Evolutionary conservation across 495 filamentous ascomycete species (phyloP).

Genomic region (Daldinia concentrica): DNA sequence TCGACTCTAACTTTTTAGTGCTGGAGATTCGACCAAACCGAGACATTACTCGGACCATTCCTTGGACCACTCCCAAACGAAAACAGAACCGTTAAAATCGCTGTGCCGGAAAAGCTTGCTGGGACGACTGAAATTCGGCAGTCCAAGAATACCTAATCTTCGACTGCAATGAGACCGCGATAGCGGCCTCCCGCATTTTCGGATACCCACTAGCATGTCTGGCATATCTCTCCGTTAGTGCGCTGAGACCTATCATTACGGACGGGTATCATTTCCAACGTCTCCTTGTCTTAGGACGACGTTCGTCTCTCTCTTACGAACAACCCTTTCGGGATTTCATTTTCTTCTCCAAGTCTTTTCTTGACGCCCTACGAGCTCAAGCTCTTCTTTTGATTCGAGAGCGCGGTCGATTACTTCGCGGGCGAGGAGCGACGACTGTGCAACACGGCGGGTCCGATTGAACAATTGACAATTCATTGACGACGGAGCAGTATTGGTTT

Average conservation of each 20-base stretch:
- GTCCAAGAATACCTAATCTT: constrained; percentile 14
- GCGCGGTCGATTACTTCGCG: constrained; percentile 63
- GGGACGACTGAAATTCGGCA: constrained; percentile 10
- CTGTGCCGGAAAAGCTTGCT: constrained; percentile 23
- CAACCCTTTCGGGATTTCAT: constrained; percentile 18
- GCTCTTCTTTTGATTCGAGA: constrained; percentile 33
- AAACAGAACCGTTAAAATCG: constrained; percentile 2
- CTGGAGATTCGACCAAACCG: constrained; percentile 24
- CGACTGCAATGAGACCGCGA: constrained; percentile 32
- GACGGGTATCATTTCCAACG: constrained; percentile 25
- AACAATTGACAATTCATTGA: constrained; percentile 47
- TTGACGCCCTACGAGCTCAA: constrained; percentile 17
- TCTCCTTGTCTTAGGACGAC: constrained; percentile 23
- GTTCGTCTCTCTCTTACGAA: constrained; percentile 34
- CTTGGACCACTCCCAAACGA: constrained; percentile 7
- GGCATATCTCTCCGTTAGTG: constrained; percentile 32
- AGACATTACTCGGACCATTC: constrained; percentile 29
- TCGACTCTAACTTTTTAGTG: constrained; percentile 7
- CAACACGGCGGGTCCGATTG: constrained; percentile 54
- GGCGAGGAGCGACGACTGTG: constrained; percentile 64
- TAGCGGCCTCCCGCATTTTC: constrained; percentile 29
- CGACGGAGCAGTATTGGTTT: constrained; percentile 28
- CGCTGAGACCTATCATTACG: constrained; percentile 36
- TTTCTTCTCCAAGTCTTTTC: constrained; percentile 25
- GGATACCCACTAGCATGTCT: constrained; percentile 30